Percentiles rank a stretch among this genome's conserved stretches.
Evolutionary conservation across 805 yeast genomes (phyloP).

Genomic region (Lipomyces japonicus): DNA sequence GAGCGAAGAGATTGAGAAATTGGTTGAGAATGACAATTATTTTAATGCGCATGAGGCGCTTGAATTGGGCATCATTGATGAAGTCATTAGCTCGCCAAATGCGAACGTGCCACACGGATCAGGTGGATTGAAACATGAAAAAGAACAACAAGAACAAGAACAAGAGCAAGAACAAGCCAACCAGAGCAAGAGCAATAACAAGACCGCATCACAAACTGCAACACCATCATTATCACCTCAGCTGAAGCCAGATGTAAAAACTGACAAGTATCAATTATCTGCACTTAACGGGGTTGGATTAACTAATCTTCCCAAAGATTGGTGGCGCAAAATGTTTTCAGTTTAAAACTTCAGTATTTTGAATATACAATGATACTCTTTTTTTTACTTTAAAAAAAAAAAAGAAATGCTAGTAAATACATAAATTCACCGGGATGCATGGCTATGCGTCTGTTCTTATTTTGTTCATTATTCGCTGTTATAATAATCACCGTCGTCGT

Average conservation of each 20-base stretch:
- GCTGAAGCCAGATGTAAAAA: neutral
- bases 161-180: too few species aligned
- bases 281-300: conserved; percentile 7
- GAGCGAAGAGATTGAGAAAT: conserved; percentile 20
- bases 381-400: too few species aligned
- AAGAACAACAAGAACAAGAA: neutral
- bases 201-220: too few species aligned
- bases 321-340: conserved; percentile 25
- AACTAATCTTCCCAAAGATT: conserved; percentile 10
- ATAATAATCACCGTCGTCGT: conserved; percentile 3
- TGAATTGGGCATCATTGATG: conserved; percentile 37
- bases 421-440: too few species aligned
- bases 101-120: conserved; percentile 7
- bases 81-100: conserved; percentile 31
- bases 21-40: conserved; percentile 32
- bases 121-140: conserved; percentile 8
- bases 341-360: too few species aligned
- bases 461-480: neutral
- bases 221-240: neutral
- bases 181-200: too few species aligned
- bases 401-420: neutral
- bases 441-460: neutral
- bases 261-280: neutral
- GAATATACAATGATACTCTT: too few species aligned
- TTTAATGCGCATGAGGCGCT: conserved; percentile 36